Evolutionary conservation across 371 early-diverging fungal genomes (phyloP), one percentile per base, ranked within the genome.

Genomic region (Zychaea mexicana): DNA sequence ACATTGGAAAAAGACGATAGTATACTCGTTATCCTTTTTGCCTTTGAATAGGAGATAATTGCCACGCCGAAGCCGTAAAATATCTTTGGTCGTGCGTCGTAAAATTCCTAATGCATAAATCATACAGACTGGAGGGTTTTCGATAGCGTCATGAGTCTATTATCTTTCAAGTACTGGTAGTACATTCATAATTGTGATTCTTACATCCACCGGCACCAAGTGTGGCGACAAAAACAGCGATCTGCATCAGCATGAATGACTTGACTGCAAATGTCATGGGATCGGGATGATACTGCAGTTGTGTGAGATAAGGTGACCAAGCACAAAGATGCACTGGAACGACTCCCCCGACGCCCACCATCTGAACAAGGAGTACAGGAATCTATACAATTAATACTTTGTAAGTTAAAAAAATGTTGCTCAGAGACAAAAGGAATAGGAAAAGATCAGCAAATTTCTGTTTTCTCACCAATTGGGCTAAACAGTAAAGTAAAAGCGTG

Each of bases 21-120:
- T 65, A 54, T 70, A 70, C 82, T 69, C 70, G 62, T 79, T 76
- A 28, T 78, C 60, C 52, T 69, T 72, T 39, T 82, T 82, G 6
- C 83, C 78, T 62, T 82, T 79, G 59, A 79, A 79, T 2, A 82
- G 42, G 21, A 66, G 68, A 55, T 82, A 82, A 58, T 79, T 70
- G 0, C 83, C 83, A 31, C 73, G 61, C 47, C 83, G 64, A 32
- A 82, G 38, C 3, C 66, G 65, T 9, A 71, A 26, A 26, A 82
- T 74, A 52, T 82, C 83, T 39, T 82, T 82, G 31, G 83, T 76
- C 9, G 71, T 67, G 22, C 83, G 57, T 13, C 80, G 69, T 30
- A 82, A 52, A 22, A 82, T 70, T n/a, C 83, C 83, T 5, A 79
- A 24, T 8, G 78, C 52, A 45, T 76, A 79, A 9, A 82, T 42